These are phyloP conservation scores for Tranzscheliella williamsii DNA, from an alignment of 1,284 basidiomycete genomes.

Conservation along the genomic window DNA sequence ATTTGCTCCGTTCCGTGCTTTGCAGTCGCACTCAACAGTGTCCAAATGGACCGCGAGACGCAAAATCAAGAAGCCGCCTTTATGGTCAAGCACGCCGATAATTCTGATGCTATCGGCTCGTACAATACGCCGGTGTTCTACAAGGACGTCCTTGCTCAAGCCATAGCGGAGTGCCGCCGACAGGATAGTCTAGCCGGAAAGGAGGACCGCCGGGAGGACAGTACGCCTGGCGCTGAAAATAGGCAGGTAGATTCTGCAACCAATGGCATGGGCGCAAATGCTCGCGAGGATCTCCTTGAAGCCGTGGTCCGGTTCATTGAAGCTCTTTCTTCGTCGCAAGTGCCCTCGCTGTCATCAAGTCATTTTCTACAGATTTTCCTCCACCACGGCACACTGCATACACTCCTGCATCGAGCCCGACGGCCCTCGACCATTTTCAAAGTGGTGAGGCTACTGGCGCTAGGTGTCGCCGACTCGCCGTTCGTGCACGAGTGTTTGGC, in stretches of 20 bases:
- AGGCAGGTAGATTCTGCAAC: too few relatives aligned
- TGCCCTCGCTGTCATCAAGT: too few relatives aligned
- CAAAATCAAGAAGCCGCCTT: neutral
- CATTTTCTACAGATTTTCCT: slow-evolving; percentile 13
- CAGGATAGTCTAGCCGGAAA: too few relatives aligned
- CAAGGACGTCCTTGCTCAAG: slow-evolving; percentile 25
- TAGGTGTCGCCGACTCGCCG: slow-evolving; percentile 13
- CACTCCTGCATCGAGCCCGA: slow-evolving; percentile 23
- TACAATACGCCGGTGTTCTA: slow-evolving; percentile 16
- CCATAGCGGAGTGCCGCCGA: slow-evolving; percentile 19
- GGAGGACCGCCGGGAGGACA: too few relatives aligned
- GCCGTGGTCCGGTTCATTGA: slow-evolving; percentile 15
- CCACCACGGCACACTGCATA: slow-evolving; percentile 18
- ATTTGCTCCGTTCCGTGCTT: slow-evolving; percentile 18
- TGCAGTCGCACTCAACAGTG: neutral
- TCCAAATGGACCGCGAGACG: neutral
- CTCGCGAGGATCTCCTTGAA: slow-evolving; percentile 20
- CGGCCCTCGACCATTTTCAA: slow-evolving; percentile 8
- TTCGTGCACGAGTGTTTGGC: slow-evolving; percentile 31
- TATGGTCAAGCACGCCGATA: neutral
- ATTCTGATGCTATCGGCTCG: neutral
- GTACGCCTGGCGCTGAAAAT: too few relatives aligned
- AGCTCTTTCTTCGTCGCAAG: slow-evolving; percentile 18
- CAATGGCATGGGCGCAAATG: slow-evolving; percentile 1
- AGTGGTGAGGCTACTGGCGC: slow-evolving; percentile 20